Evolutionary conservation across 2,329 filamentous ascomycete species (phyloP), one percentile per base, ranked within the genome.

Genomic region (Stylonectria norvegica): DNA sequence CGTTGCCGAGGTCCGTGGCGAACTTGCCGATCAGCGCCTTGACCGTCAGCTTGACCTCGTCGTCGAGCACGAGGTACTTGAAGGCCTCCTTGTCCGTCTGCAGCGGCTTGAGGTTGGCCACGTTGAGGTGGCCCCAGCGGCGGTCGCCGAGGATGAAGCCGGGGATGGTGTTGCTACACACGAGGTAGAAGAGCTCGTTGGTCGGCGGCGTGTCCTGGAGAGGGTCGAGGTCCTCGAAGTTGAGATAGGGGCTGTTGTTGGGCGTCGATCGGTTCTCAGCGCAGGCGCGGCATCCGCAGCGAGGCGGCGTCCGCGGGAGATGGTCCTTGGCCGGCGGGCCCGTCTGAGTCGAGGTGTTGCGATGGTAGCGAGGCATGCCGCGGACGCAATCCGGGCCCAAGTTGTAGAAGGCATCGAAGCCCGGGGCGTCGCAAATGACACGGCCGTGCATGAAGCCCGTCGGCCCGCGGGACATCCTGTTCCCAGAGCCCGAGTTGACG

Each of bases 31-130:
- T 68, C 36, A 74, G 61, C 4, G 69, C 63, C 40, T 66, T 70
- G 48, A 73, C 69, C 1, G 70, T 72, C 40, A 63, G 43, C 53
- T 74, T 75, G 57, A 73, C 60, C 39, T 71, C 68, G 12, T 69
- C 63, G 42, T 75, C 69, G 9, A 75, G 64, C 5, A 73, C 69
- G 18, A 75, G 67, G 41, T 70, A 69, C 53, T 70, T 69, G 67
- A 74, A 75, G 3, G 71, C 70, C 27, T 73, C 69, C 37, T 58
- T 66, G 52, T 74, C 71, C 2, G 67, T 64, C 36, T 61, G 56
- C 38, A 73, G 58, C 5, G 66, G 64, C 34, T 55, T 52, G 40
- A 75, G 60, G 33, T 60, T 52, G 23, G 64, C 62, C 11, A 72
- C 46, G 36, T 63, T 57, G 11, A 75, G 56, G 42, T 68, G 60